These are phyloP conservation scores for Ajuga chamaepitys DNA, from an alignment of 257 asterid genomes.

Conservation along the genomic window DNA sequence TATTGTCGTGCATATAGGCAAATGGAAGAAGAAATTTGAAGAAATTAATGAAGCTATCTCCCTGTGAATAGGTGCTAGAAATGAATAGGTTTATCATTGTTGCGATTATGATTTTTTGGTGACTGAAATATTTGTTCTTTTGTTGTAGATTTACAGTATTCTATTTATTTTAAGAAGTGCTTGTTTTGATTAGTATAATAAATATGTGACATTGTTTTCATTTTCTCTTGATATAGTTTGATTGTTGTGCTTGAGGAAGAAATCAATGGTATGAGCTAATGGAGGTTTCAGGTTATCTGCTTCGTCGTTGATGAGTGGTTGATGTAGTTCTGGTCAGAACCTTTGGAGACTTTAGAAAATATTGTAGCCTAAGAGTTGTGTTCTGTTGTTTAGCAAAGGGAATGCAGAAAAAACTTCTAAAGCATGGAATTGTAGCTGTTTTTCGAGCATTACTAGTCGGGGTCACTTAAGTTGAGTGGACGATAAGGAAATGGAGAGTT, in stretches of 20 bases:
- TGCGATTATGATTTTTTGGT: not conserved
- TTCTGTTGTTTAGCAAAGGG: not conserved
- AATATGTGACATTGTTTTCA: not conserved
- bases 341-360: too few species aligned
- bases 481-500: slow-evolving; percentile 7
- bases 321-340: not conserved
- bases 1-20: not conserved
- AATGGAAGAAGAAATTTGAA: not conserved
- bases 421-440: not conserved
- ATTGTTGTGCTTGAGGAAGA: not conserved
- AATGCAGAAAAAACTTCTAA: not conserved
- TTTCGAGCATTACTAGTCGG: slow-evolving; percentile 9
- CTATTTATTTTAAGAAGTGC: not conserved
- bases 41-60: not conserved
- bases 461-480: slow-evolving; percentile 2
- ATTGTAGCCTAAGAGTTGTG: not conserved
- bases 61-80: not conserved
- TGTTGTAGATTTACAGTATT: not conserved
- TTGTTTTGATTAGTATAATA: not conserved
- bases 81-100: not conserved
- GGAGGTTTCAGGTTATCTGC: not conserved
- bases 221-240: slow-evolving; percentile 4
- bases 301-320: slow-evolving; percentile 8
- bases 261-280: not conserved
- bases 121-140: not conserved